Conservation (phyloP, 495 filamentous ascomycete species). For the Bryoglossum gracile region DNA sequence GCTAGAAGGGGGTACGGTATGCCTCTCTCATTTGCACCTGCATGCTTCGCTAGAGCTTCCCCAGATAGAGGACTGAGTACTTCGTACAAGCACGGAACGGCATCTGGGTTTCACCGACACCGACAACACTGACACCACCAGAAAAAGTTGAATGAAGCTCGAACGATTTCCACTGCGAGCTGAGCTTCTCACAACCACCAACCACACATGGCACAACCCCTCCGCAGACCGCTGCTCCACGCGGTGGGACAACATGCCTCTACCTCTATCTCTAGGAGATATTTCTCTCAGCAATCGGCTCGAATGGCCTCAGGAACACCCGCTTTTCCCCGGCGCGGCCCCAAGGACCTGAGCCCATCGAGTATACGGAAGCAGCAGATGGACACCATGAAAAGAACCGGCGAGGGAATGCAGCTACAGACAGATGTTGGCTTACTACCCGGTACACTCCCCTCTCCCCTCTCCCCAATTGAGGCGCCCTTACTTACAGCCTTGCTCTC, state of each 20-base stretch:
- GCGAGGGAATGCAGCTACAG: conserved; percentile 29
- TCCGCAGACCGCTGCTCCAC: conserved; percentile 17
- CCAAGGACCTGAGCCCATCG: background rate
- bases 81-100: too few species aligned
- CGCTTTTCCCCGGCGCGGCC: background rate
- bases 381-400: conserved; percentile 34
- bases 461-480: background rate
- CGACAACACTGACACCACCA: too few species aligned
- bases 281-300: conserved; percentile 14
- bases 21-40: too few species aligned
- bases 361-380: conserved; percentile 22
- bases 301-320: too few species aligned
- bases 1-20: too few species aligned
- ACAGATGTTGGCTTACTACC: conserved; percentile 48
- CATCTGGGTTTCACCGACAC: too few species aligned
- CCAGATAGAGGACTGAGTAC: too few species aligned
- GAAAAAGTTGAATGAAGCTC: too few species aligned
- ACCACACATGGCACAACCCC: conserved; percentile 17
- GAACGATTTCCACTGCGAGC: too few species aligned
- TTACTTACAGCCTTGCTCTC: background rate
- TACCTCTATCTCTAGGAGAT: conserved; percentile 10
- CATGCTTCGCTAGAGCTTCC: too few species aligned
- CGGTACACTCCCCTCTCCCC: conserved; percentile 24
- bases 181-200: too few species aligned
- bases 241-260: conserved; percentile 5